Base-by-base conservation (phyloP, 2,329 filamentous ascomycete species). In the Shiraia sp. region DNA sequence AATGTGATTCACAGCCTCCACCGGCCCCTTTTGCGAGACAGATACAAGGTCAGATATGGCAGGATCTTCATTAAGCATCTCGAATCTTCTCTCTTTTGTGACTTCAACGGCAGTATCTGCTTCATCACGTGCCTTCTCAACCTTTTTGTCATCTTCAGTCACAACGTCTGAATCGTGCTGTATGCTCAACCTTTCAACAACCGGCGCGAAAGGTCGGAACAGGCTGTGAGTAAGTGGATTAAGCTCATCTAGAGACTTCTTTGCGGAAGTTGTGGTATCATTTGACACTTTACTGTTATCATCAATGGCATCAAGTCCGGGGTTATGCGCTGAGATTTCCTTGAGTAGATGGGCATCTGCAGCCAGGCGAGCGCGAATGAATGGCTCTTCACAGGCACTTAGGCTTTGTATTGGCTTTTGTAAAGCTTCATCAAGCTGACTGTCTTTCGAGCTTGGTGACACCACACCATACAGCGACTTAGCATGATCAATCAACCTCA, bases 131-230 rank as follows among this genome's bases (percentile, higher is more conserved):
- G 52, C 49, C 6, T 52, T 51, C 33, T 47, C 55, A 1, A 63
- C 43, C 31, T 66, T 9, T 52, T 42, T 22, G 28, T 32, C 9
- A 40, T 42, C 4, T n/a, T 49, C 45, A 26, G 27, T 42, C 30
- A 45, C 43, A 8, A n/a, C 35, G 19, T 40, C 32, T 6, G 49
- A 37, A 3, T 15, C 28, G 4, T 61, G 48, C 31, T 50, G 59
- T 15, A 4, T 23, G 13, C 55, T 51, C 32, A 68, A 34, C 26
- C 48, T 61, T 10, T 59, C 53, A 7, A 68, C 15, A 10, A 57
- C 57, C 13, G 52, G 42, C 2, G 48, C 52, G 38, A 68, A 67
- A 0, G 64, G 64, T 31, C 64, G 50, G 38, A 65, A 66, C 9
- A 63, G 45, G 33, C 64, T 67, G 27, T 66, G 49, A 3, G 53